Evolutionary conservation across 768 basidiomycete species (phyloP).

Genomic region (Sporobolomyces pararoseus): DNA sequence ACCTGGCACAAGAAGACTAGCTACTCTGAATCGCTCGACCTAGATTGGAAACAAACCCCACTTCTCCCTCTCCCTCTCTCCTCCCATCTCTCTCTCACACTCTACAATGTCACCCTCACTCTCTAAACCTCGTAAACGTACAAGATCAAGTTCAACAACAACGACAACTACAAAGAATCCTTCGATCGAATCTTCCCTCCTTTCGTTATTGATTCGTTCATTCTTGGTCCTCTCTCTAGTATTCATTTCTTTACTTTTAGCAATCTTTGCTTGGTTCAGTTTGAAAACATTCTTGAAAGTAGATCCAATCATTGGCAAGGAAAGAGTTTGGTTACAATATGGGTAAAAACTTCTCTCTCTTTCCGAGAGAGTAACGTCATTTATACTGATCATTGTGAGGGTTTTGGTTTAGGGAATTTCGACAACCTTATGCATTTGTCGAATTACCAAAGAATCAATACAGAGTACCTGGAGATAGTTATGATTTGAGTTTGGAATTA

Average conservation of each 20-base stretch:
- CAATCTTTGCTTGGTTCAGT: conserved; percentile 4
- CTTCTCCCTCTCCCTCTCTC: neutral
- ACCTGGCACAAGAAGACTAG: too few relatives aligned
- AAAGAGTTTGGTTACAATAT: conserved; percentile 27
- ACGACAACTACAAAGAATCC: too few relatives aligned
- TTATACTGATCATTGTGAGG: neutral
- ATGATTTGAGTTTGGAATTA: conserved; percentile 24
- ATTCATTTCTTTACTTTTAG: neutral
- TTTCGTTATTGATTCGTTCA: neutral
- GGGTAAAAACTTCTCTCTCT: conserved; percentile 7
- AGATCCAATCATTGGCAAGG: conserved; percentile 5
- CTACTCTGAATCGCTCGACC: too few relatives aligned
- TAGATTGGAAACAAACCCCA: too few relatives aligned
- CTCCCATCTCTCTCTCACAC: neutral
- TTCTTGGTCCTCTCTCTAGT: neutral
- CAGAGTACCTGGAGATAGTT: neutral
- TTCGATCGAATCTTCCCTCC: too few relatives aligned
- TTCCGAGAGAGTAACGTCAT: neutral
- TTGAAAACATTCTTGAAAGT: conserved; percentile 6
- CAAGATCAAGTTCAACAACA: too few relatives aligned
- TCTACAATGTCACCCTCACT: too few relatives aligned
- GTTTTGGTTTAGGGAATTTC: neutral
- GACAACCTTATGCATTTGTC: conserved; percentile 13
- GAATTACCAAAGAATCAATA: neutral
- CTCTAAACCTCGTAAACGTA: too few relatives aligned